Evolutionary conservation across 805 yeast genomes (phyloP).

Genomic region (Sugiyamaella valdiviana): DNA sequence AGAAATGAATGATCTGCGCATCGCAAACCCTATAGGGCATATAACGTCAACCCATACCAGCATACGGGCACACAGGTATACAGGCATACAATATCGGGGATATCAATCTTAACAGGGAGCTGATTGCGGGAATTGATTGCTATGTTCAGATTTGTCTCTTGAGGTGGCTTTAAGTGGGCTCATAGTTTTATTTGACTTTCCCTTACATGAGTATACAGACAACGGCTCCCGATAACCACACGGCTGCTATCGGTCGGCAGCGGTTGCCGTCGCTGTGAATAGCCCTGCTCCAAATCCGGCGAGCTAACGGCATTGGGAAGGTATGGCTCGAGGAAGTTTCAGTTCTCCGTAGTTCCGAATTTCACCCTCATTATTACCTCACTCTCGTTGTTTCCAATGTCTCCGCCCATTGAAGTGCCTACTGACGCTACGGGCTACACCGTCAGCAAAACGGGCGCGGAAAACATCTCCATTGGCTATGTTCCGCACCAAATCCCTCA

Average conservation of each 20-base stretch:
- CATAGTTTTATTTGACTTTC: too few relatives aligned
- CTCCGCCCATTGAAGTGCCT: background rate
- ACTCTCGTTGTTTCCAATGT: background rate
- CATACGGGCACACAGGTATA: too few relatives aligned
- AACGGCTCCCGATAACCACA: background rate
- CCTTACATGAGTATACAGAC: too few relatives aligned
- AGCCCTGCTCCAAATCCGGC: background rate
- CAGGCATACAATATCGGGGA: too few relatives aligned
- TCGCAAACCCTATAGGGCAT: too few relatives aligned
- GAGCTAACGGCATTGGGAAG: background rate
- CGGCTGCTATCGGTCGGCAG: background rate
- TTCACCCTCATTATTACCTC: background rate
- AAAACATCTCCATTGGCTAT: constrained; percentile 45
- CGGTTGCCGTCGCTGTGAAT: background rate
- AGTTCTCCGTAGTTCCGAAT: background rate
- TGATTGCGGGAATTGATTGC: too few relatives aligned
- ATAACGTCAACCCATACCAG: too few relatives aligned
- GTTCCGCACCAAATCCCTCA: constrained; percentile 48
- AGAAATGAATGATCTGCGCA: background rate
- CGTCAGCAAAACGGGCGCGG: constrained; percentile 39
- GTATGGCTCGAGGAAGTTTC: background rate
- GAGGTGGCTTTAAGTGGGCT: too few relatives aligned
- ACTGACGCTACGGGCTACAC: background rate
- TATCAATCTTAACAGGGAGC: too few relatives aligned
- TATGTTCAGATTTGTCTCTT: too few relatives aligned